Percentiles rank a stretch among this genome's conserved stretches.
Evolutionary conservation across 208 protist species (phyloP).

Genomic region (Wallacemonas sp.): DNA sequence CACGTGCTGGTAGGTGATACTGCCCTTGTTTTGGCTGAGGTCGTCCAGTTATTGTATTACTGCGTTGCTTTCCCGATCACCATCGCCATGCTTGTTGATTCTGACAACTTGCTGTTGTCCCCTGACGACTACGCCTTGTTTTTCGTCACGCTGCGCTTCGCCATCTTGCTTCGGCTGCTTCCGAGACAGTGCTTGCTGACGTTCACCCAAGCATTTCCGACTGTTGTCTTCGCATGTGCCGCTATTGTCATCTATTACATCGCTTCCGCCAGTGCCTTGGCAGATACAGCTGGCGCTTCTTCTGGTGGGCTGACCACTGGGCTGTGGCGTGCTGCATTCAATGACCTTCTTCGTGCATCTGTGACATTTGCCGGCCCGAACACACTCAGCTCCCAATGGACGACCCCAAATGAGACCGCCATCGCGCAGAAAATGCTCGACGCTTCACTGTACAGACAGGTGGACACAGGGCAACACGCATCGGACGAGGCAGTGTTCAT

Average conservation of each 20-base stretch:
- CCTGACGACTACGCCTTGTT: conserved; percentile 52
- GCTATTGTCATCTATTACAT: conserved; percentile 57
- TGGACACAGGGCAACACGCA: conserved; percentile 1
- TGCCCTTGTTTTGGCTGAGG: conserved; percentile 53
- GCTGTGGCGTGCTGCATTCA: conserved; percentile 50
- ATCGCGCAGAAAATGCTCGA: conserved; percentile 27
- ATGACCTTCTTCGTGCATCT: conserved; percentile 44
- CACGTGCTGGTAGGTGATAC: conserved; percentile 54
- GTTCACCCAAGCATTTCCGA: conserved; percentile 24
- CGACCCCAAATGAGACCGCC: conserved; percentile 40
- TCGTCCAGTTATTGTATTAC: conserved; percentile 71
- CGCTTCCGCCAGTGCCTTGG: conserved; percentile 50
- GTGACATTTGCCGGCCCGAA: conserved; percentile 52
- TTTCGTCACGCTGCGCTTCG: conserved; percentile 68
- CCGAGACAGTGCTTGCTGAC: conserved; percentile 54
- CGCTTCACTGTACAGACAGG: not conserved
- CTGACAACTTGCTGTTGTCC: conserved; percentile 36
- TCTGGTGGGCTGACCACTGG: conserved; percentile 19
- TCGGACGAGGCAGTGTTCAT: conserved; percentile 46
- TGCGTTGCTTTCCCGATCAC: conserved; percentile 41
- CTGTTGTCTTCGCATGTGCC: conserved; percentile 30
- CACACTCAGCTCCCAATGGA: conserved; percentile 32
- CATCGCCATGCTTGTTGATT: conserved; percentile 54
- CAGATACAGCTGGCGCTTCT: conserved; percentile 35
- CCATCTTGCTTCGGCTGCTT: conserved; percentile 61